Evolutionary conservation across 306 rosid genomes (phyloP).

Genomic region (Malus sieversii): DNA sequence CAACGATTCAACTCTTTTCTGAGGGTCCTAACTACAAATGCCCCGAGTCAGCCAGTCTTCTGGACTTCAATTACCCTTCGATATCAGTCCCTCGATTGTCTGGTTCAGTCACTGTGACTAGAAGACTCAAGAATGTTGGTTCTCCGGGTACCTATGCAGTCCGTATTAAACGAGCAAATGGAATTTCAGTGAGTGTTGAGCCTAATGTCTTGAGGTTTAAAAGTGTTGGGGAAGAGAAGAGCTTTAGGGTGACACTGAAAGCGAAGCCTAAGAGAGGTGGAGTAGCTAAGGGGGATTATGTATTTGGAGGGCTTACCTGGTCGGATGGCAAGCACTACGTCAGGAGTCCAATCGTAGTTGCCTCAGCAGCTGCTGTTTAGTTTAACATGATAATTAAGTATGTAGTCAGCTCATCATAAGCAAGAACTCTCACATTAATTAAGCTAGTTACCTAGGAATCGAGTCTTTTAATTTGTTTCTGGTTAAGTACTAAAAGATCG

Average conservation of each 20-base stretch:
- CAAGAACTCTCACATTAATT: not conserved
- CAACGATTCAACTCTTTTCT: conserved; percentile 12
- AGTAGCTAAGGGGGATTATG: conserved; percentile 4
- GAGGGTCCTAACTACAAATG: conserved; percentile 14
- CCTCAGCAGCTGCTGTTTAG: conserved; percentile 13
- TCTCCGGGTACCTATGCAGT: conserved; percentile 40
- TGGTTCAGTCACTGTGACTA: conserved; percentile 29
- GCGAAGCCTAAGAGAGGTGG: conserved; percentile 7
- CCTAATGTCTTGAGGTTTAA: conserved; percentile 42
- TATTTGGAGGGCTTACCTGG: conserved; percentile 52
- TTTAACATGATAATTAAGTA: not conserved
- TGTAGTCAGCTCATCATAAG: not conserved
- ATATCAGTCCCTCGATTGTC: conserved; percentile 36
- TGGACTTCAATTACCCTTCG: conserved; percentile 73
- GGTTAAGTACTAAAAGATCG: too few relatives aligned
- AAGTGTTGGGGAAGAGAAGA: conserved; percentile 42
- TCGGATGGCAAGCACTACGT: conserved; percentile 54
- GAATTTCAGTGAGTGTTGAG: conserved; percentile 35
- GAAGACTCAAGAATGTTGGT: conserved; percentile 67
- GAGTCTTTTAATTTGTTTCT: not conserved
- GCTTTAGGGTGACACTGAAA: conserved; percentile 37
- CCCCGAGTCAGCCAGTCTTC: conserved; percentile 17
- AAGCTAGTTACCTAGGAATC: not conserved
- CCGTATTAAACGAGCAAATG: conserved; percentile 18
- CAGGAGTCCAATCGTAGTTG: conserved; percentile 47